Base-by-base conservation (phyloP, 768 basidiomycete genomes). In the Amyloporia xantha region DNA sequence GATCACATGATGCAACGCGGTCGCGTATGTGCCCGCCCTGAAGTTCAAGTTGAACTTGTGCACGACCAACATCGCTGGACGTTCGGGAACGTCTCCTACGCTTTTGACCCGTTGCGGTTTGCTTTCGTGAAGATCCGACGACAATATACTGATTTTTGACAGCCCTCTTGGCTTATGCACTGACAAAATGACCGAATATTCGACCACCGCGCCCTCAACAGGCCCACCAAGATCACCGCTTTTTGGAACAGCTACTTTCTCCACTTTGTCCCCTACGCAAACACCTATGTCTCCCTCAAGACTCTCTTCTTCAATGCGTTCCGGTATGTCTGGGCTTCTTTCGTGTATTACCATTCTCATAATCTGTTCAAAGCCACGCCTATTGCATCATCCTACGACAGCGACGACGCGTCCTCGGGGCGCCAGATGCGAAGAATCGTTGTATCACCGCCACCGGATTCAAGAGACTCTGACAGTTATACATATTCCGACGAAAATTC, bases 401-500 rank as follows among this genome's bases (percentile, higher is more conserved):
- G 61, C 47, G 72, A 73, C 1, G 67, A 71, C 37, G 72, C 70
- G 41, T 70, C 78, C 23, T 71, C 79, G 2, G 67, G 68, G 21
- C 67, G 63, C 20, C 68, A 66, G 50, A 78, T 77, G 69, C 73
- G 80, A 28, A 74, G 81, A 27, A 67, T 80, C 50, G 67, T 69
- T 38, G 67, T 82, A 26, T 83, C 82, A 4, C 81, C 82, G 30
- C 60, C 73, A 4, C 68, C 68, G 58, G 70, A 59, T 49, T 70
- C 59, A 49, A 62, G 67, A 19, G 77, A 75, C 59, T 70, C 68
- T 23, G 76, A 81, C 59, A 69, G 73, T 44, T 75, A 85, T 58
- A 76, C 79, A 2, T 77, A 85, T 57, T 75, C 80, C 36, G 87
- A 77, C 50, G 75, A 73, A 53, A 62, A 76, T 52, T 77, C 76